These are phyloP conservation scores for Sisymbrium irio DNA, from an alignment of 345 rosid species.

Conservation along the genomic window DNA sequence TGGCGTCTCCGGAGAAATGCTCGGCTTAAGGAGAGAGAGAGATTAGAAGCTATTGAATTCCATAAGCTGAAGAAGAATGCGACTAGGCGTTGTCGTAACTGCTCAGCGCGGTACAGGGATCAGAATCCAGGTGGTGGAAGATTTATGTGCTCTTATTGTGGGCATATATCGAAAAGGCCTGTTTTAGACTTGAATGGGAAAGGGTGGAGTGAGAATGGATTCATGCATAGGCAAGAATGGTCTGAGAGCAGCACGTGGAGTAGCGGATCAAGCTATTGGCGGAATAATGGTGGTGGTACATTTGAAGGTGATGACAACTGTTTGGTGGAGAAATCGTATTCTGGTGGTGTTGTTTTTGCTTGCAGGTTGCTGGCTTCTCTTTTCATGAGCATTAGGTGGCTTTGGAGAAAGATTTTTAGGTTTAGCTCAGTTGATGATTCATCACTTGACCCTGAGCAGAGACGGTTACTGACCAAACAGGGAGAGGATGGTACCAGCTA, in stretches of 20 bases:
- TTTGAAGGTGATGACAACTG: constrained; percentile 79
- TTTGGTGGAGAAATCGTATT: constrained; percentile 77
- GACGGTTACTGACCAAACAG: constrained; percentile 61
- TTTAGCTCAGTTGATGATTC: constrained; percentile 60
- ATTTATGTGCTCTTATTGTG: constrained; percentile 97
- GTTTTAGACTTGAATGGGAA: constrained; percentile 89
- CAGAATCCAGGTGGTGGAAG: constrained; percentile 93
- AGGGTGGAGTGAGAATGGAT: constrained; percentile 79
- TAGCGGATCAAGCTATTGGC: constrained; percentile 55
- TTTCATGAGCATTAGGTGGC: constrained; percentile 88
- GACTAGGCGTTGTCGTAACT: constrained; percentile 82
- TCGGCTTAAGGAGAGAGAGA: constrained; percentile 71
- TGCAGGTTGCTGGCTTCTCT: constrained; percentile 54
- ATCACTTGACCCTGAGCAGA: constrained; percentile 53
- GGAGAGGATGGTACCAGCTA: constrained; percentile 56
- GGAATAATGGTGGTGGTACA: constrained; percentile 49
- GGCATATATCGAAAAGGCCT: constrained; percentile 93
- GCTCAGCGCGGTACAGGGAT: constrained; percentile 85
- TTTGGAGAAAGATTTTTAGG: constrained; percentile 89
- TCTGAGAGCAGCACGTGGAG: constrained; percentile 69
- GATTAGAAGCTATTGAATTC: constrained; percentile 83
- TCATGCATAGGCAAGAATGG: constrained; percentile 82
- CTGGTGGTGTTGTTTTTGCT: constrained; percentile 61
- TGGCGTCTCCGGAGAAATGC: constrained; percentile 89
- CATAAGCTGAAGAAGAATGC: constrained; percentile 94